Conservation (phyloP, 2,329 filamentous ascomycete species). For the Thielaviopsis euricoi region DNA sequence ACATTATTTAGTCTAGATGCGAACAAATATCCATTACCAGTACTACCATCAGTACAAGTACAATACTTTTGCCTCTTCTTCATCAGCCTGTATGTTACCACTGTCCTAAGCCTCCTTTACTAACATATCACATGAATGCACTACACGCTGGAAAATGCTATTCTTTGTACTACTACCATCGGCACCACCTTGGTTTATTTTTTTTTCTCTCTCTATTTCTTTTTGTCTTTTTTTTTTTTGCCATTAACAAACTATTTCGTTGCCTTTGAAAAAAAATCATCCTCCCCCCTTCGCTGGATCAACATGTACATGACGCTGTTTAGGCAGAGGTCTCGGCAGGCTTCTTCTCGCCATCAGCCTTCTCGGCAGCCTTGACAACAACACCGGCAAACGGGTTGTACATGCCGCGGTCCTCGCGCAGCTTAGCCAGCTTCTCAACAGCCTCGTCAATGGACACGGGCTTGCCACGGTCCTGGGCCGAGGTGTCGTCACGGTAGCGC, state of each 20-base stretch:
- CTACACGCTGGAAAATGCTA: neutral
- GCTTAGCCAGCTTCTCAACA: conserved; percentile 34
- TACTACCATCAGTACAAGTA: neutral
- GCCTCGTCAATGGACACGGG: conserved; percentile 40
- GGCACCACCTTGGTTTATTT: conserved; percentile 9
- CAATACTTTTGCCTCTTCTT: no score
- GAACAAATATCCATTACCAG: neutral
- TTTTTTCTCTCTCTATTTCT: conserved; percentile 14
- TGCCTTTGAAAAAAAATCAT: neutral
- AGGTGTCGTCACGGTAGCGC: conserved; percentile 46
- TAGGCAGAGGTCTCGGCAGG: conserved; percentile 1
- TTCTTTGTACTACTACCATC: neutral
- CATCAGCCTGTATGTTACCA: no score
- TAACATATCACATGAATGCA: neutral
- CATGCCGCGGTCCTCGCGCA: conserved; percentile 27
- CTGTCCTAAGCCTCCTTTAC: no score
- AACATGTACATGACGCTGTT: neutral
- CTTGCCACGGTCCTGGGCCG: conserved; percentile 43
- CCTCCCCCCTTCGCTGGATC: no score
- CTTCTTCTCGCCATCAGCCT: conserved; percentile 2
- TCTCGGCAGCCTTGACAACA: conserved; percentile 8
- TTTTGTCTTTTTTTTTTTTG: conserved; percentile 13
- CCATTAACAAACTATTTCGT: conserved; percentile 13
- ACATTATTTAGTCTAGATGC: neutral
- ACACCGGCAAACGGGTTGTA: conserved; percentile 14